These are phyloP conservation scores for Pyricularia sp. DNA, from an alignment of 2,329 filamentous ascomycete genomes.

Conservation along the genomic window DNA sequence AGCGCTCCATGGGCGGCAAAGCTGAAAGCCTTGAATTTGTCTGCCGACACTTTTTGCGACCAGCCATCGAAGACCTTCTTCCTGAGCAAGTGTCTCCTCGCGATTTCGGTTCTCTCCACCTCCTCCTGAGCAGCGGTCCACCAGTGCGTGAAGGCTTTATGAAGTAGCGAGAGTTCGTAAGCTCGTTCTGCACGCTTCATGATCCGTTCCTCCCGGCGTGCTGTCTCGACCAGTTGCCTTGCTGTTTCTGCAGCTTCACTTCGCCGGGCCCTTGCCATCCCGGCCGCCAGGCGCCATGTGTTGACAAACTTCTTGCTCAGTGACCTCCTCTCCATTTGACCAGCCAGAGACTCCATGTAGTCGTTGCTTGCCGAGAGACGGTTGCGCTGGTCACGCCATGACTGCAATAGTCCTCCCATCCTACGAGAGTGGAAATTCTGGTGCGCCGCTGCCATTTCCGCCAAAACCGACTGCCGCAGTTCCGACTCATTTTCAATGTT, in stretches of 20 bases:
- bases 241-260: background rate
- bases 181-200: slow-evolving; percentile 49
- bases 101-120: slow-evolving; percentile 51
- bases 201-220: slow-evolving; percentile 20
- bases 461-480: background rate
- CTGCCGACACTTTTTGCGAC: slow-evolving; percentile 50
- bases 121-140: slow-evolving; percentile 50
- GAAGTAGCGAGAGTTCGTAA: slow-evolving; percentile 51
- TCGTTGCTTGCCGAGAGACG: background rate
- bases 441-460: background rate
- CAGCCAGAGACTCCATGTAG: background rate
- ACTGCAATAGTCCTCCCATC: background rate
- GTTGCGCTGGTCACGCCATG: background rate
- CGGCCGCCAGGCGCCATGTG: background rate
- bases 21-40: slow-evolving; percentile 36
- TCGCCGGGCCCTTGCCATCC: background rate
- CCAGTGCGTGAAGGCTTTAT: slow-evolving; percentile 58
- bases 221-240: slow-evolving; percentile 1
- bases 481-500: background rate
- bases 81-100: slow-evolving; percentile 57
- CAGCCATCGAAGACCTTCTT: slow-evolving; percentile 57
- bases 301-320: background rate
- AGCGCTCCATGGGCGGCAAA: slow-evolving; percentile 9
- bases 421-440: background rate
- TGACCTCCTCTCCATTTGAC: background rate